Conservation (phyloP, 1,139 yeast species). For the Zygosaccharomyces sapae region DNA sequence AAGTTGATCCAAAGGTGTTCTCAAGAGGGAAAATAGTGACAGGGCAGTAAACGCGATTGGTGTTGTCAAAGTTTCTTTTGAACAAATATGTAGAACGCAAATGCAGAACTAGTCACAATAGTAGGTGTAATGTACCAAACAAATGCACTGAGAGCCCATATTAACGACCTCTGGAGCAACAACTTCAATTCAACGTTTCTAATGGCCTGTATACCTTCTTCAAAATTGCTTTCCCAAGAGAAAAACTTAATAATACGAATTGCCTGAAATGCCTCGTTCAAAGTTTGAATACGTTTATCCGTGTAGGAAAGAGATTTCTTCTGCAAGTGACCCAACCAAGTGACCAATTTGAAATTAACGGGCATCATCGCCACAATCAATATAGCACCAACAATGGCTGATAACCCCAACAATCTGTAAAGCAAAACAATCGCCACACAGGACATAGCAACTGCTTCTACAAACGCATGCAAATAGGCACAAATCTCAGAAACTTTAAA, state of each 20-base stretch:
- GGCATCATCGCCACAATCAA: conserved; percentile 67
- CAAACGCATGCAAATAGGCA: conserved; percentile 80
- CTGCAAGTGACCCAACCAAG: conserved; percentile 60
- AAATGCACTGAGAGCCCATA: conserved; percentile 64
- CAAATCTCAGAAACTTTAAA: conserved; percentile 88
- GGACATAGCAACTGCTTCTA: conserved; percentile 68
- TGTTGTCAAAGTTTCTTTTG: conserved; percentile 73
- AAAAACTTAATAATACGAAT: conserved; percentile 91
- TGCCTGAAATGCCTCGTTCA: conserved; percentile 90
- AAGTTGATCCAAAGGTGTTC: conserved; percentile 82
- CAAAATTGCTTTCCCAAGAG: conserved; percentile 92
- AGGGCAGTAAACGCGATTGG: conserved; percentile 91
- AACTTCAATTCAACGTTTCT: conserved; percentile 67
- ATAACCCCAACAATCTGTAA: conserved; percentile 75
- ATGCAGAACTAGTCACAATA: conserved; percentile 69
- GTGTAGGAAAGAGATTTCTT: conserved; percentile 73
- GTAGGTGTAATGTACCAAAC: conserved; percentile 83
- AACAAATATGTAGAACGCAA: conserved; percentile 70
- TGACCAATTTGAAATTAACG: conserved; percentile 64
- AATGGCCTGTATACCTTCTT: conserved; percentile 61
- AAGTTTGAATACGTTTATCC: conserved; percentile 84
- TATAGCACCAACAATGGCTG: conserved; percentile 78
- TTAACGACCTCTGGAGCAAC: conserved; percentile 55
- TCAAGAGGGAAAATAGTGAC: conserved; percentile 75
- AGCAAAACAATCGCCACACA: conserved; percentile 61